Evolutionary conservation across 2,329 filamentous ascomycete genomes (phyloP).

Genomic region (Colletotrichum sp.): DNA sequence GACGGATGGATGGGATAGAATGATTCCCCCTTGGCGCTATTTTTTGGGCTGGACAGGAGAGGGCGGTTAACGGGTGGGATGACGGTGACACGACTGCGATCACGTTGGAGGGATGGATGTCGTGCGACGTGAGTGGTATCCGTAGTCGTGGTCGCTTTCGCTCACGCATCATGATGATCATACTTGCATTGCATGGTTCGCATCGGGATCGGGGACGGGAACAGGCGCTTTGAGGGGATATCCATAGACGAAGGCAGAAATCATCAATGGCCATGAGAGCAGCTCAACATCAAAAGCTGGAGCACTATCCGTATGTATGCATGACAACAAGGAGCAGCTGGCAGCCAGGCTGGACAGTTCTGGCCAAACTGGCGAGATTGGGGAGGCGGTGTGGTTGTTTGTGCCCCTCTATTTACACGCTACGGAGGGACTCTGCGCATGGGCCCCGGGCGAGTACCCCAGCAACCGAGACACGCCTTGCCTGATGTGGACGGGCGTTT

Average conservation of each 20-base stretch:
- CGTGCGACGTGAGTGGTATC: neutral
- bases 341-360: neutral
- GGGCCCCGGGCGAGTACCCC: neutral
- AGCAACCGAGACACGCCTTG: neutral
- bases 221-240: neutral
- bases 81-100: neutral
- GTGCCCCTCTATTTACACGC: neutral
- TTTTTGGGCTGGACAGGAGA: neutral
- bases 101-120: neutral
- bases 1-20: neutral
- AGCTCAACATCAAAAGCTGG: too few species aligned
- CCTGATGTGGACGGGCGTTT: neutral
- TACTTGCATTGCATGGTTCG: neutral
- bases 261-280: neutral
- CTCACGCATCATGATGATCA: neutral
- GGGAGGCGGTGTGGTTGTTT: neutral
- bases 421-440: neutral
- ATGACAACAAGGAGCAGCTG: neutral
- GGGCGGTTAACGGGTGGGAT: neutral
- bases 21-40: neutral
- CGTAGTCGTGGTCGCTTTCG: neutral
- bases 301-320: neutral
- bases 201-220: neutral
- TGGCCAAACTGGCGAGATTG: neutral
- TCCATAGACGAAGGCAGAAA: neutral